A percentile compares a stretch with the other conserved stretches of the same genome.
Conservation (phyloP, 2,329 filamentous ascomycete species). For the Claviceps digitariae region DNA sequence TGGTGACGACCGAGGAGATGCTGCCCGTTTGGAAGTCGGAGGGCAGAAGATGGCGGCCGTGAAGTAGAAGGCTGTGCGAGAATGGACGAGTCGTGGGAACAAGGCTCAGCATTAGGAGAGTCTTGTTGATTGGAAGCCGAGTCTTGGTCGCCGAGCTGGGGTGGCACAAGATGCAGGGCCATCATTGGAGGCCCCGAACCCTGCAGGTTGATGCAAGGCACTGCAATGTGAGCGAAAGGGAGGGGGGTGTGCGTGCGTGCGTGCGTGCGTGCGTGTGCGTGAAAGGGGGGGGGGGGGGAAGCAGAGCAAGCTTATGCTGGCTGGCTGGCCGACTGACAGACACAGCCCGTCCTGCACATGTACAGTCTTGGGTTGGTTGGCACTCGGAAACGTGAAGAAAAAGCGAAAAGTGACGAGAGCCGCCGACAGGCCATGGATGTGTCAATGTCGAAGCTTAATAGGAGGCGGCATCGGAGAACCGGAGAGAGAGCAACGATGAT, state of each 20-base stretch:
- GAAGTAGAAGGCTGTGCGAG: conserved; percentile 6
- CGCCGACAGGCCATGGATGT: not conserved
- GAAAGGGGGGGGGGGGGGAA: not conserved
- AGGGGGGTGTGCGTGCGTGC: too few relatives aligned
- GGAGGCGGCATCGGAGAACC: conserved; percentile 1
- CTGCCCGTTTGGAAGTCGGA: conserved; percentile 1
- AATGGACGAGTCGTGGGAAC: conserved; percentile 8
- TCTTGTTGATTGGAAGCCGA: conserved; percentile 11
- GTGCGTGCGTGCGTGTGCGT: too few relatives aligned
- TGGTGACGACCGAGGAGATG: conserved; percentile 6
- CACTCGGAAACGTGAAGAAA: not conserved
- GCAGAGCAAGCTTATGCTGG: not conserved
- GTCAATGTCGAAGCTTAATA: not conserved
- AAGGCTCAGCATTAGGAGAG: conserved; percentile 9
- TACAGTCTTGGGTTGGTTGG: not conserved
- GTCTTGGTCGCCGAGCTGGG: conserved; percentile 9
- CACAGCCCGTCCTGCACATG: too few relatives aligned
- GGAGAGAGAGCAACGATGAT: conserved; percentile 6
- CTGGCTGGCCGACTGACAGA: too few relatives aligned
- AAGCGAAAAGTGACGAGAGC: not conserved
- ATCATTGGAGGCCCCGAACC: conserved; percentile 14
- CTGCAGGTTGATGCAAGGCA: conserved; percentile 14
- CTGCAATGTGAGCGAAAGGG: conserved; percentile 3
- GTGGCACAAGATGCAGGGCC: conserved; percentile 12
- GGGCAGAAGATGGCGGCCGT: conserved; percentile 6